Base-by-base conservation (phyloP, 1,284 basidiomycete genomes). In the Bondarzewia mesenterica region DNA sequence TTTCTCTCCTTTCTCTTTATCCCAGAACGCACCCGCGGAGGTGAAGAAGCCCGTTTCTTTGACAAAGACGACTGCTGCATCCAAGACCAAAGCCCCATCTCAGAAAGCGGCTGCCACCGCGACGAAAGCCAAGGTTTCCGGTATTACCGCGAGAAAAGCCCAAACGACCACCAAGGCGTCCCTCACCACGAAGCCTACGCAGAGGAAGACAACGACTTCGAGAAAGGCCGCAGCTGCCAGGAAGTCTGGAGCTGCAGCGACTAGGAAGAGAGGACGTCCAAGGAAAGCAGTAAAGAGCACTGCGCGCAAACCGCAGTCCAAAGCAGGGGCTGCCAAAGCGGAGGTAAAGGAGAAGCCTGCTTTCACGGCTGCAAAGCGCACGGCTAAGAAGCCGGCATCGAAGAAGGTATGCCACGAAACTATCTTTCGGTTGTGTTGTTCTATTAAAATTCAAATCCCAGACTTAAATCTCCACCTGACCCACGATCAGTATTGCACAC, bases 21-120 rank as follows among this genome's bases (percentile, higher is more conserved):
- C 3, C 12, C 46, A 83, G 80, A 82, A 82, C 63, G 82, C 83
- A 58, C 80, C 80, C 38, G 68, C 74, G 22, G 26, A 45, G 12
- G 41, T 35, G 5, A 52, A 40, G 16, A 18, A 48, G 43, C 44
- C 46, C 46, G 49, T 61, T 7, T 62, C 68, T 18, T 61, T 70
- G 18, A 63, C 63, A 0, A 78, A 76, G 63, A 82, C 74, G 62
- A 54, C 64, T 10, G 58, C 63, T 7, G 55, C 71, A n/a, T 50
- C 62, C 7, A 81, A 75, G 37, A 73, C 68, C 44, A 29, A 37
- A 81, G 79, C 64, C 70, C 47, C 63, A 70, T 18, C 80, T 75
- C 41, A 76, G 79, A 35, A 35, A 26, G n/a, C 12, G 23, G 68
- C 69, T 18, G 65, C 57, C n/a, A 50, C 62, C 35, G 49, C 68